Base-by-base conservation (phyloP, 192 early-diverging fungal genomes). In the Rhizophlyctis rosea region DNA sequence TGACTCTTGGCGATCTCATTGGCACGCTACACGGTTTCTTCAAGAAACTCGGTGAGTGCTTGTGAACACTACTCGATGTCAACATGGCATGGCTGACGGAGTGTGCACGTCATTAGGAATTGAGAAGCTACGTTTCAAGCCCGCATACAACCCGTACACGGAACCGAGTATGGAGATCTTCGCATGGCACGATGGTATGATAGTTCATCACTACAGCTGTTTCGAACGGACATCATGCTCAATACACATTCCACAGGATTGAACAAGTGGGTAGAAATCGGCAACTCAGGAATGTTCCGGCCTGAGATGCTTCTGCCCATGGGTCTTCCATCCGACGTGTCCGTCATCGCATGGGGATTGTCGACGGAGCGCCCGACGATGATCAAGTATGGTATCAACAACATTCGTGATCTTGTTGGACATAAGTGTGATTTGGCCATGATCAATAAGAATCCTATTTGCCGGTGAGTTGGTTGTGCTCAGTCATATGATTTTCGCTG, bases 131-230 rank as follows among this genome's bases (percentile, higher is more conserved):
- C 88, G 93, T 59, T 99, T 98, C 88, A 99, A 99, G 86, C 97
- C 97, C 53, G 92, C 97, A 3, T 99, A 95, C 80, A 99, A 99
- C 76, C 97, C 97, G 51, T 99, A 99, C 85, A 99, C 97, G 44
- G 97, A 99, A 75, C 97, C 97, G 34, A 90, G 87, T 64, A 91
- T 99, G 93, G 97, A 99, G 72, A 98, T 99, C 67, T 99, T 99
- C 78, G 89, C 94, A 47, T 99, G 90, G 83, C 95, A 98, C 71
- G 85, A 87, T 44, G 85, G 75, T 66, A 44, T 13, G 7, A 18
- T 44, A n/a, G n/a, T n/a, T n/a, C n/a, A n/a, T n/a, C n/a, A n/a
- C n/a, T n/a, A n/a, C n/a, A n/a, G n/a, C n/a, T n/a, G n/a, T n/a
- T n/a, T n/a, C n/a, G n/a, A n/a, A n/a, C n/a, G n/a, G n/a, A n/a